A percentile compares a stretch with the other conserved stretches of the same genome.
Conservation (phyloP, 1,284 basidiomycete genomes). For the Irpex sp. region DNA sequence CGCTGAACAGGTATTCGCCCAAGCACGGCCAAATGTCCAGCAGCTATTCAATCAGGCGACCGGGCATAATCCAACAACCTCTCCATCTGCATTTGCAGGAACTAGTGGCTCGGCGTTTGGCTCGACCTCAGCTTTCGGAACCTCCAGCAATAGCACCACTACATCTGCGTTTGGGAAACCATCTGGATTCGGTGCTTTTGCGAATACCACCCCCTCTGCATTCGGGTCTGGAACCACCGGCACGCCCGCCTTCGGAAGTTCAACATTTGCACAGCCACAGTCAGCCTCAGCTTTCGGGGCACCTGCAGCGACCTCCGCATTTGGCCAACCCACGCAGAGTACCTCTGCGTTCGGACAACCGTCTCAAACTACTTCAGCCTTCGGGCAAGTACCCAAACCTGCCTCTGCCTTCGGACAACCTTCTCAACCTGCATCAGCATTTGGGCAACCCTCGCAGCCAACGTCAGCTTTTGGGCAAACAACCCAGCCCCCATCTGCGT, state of each 20-base stretch:
- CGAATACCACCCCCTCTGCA: constrained; percentile 20
- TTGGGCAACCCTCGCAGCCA: constrained; percentile 25
- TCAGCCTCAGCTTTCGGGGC: constrained; percentile 11
- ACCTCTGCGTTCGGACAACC: constrained; percentile 25
- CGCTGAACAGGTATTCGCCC: constrained; percentile 39
- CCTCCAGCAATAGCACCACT: not conserved
- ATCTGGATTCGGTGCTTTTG: constrained; percentile 24
- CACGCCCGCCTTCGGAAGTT: constrained; percentile 13
- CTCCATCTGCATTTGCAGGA: constrained; percentile 12
- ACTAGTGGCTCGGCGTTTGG: constrained; percentile 19
- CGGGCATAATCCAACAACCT: constrained; percentile 21
- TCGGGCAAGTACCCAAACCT: constrained; percentile 22
- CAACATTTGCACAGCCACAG: constrained; percentile 13
- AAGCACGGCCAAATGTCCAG: constrained; percentile 45
- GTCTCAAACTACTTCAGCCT: constrained; percentile 20
- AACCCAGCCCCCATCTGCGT: constrained; percentile 23
- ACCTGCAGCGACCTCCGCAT: constrained; percentile 22
- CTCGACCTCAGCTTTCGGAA: constrained; percentile 6
- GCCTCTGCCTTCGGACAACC: constrained; percentile 27
- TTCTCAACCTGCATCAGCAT: constrained; percentile 22
- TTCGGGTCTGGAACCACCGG: constrained; percentile 31
- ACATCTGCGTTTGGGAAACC: constrained; percentile 41
- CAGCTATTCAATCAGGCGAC: constrained; percentile 52
- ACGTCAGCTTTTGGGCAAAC: constrained; percentile 32
- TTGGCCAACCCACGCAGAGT: constrained; percentile 21